A percentile compares a stretch with the other conserved stretches of the same genome.
phyloP scores from a whole-genome alignment of 352 stramenopile species.

The Pythium utonaiense region DNA sequence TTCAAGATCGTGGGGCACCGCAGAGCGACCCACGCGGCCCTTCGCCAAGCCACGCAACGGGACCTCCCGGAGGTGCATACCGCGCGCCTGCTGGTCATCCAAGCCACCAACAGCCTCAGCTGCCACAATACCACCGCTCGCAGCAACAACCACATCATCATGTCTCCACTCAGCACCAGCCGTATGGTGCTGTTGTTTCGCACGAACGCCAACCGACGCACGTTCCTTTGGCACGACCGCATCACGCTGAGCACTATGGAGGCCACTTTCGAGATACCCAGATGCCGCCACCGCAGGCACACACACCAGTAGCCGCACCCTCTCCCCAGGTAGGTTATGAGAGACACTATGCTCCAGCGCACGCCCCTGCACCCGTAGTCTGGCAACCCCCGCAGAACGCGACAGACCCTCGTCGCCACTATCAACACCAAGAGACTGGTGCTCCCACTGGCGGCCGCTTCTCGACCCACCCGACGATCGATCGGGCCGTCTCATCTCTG shows the following conservation, averaged over 20 bases:
- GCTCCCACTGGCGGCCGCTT: slow-evolving; percentile 16
- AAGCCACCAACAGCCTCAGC: slow-evolving; percentile 7
- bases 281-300: background rate
- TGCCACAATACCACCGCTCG: background rate
- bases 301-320: background rate
- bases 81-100: slow-evolving; percentile 2
- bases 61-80: background rate
- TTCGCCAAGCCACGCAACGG: background rate
- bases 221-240: background rate
- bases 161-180: background rate
- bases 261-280: slow-evolving; percentile 1
- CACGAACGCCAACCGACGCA: background rate
- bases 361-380: background rate
- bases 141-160: slow-evolving; percentile 4
- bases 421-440: background rate
- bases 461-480: slow-evolving; percentile 22
- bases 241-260: slow-evolving; percentile 8
- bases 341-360: background rate
- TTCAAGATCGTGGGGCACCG: slow-evolving; percentile 47
- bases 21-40: background rate
- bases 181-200: background rate
- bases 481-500: slow-evolving; percentile 31
- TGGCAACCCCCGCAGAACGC: slow-evolving; percentile 4
- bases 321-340: slow-evolving; percentile 7
- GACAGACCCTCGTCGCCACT: background rate